phyloP scores from a whole-genome alignment of 768 basidiomycete genomes.

The Naematelia encephala region DNA sequence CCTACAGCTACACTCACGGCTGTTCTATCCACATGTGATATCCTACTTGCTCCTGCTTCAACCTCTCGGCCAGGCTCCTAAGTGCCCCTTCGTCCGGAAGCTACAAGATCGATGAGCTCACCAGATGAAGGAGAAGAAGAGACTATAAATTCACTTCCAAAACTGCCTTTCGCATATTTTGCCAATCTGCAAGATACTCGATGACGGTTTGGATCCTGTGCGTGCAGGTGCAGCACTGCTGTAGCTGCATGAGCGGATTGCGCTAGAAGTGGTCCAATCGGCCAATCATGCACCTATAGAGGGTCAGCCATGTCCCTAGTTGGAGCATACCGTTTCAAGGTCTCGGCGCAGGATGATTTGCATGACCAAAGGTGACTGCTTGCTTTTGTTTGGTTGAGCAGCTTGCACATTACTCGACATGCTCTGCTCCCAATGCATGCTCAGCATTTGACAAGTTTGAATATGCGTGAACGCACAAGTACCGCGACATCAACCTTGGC shows the following conservation, averaged over 20 bases:
- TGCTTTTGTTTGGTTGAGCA: neutral
- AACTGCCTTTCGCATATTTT: constrained; percentile 46
- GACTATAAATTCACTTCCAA: constrained; percentile 20
- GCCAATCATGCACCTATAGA: constrained; percentile 38
- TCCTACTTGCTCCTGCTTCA: constrained; percentile 31
- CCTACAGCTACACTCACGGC: constrained; percentile 35
- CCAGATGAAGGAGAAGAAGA: neutral
- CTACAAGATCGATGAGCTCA: constrained; percentile 12
- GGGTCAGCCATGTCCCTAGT: neutral
- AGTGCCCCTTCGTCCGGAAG: constrained; percentile 26
- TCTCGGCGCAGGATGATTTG: constrained; percentile 48
- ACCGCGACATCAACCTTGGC: no score
- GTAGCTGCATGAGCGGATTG: constrained; percentile 50
- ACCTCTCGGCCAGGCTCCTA: constrained; percentile 15
- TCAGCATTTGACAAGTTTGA: no score
- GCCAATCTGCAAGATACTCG: constrained; percentile 36
- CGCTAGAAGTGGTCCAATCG: constrained; percentile 48
- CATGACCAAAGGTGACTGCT: constrained; percentile 36
- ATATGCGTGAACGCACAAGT: no score
- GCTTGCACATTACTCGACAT: neutral
- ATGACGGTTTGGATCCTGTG: constrained; percentile 39
- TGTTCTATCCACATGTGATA: constrained; percentile 51
- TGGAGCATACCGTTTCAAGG: constrained; percentile 28
- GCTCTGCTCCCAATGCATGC: neutral
- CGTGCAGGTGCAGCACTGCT: constrained; percentile 41